A percentile compares a stretch with the other conserved stretches of the same genome.
Conservation (phyloP, 352 stramenopile species). For the Globisporangium barbulae region DNA sequence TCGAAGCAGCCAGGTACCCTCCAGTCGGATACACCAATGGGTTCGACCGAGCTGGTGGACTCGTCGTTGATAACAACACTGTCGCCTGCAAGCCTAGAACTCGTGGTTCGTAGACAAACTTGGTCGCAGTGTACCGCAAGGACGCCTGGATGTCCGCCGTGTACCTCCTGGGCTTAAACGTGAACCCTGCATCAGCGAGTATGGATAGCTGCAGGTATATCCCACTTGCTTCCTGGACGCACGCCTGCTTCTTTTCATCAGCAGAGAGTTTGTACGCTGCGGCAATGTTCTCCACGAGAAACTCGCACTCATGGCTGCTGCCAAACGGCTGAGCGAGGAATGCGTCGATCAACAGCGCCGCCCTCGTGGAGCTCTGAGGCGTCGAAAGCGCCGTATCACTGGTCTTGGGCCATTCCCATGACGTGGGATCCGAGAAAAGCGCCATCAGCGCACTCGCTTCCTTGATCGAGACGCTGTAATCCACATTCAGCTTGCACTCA, state of each 20-base stretch:
- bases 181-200: slow-evolving; percentile 25
- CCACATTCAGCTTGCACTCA: slow-evolving; percentile 20
- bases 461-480: slow-evolving; percentile 25
- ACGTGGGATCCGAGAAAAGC: slow-evolving; percentile 21
- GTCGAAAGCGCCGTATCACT: slow-evolving; percentile 10
- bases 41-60: not conserved
- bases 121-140: slow-evolving; percentile 46
- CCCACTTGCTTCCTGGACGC: slow-evolving; percentile 6
- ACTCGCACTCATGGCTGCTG: slow-evolving; percentile 23
- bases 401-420: slow-evolving; percentile 24
- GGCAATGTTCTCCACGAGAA: slow-evolving; percentile 23
- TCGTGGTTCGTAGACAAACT: slow-evolving; percentile 47
- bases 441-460: slow-evolving; percentile 21
- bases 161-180: slow-evolving; percentile 21
- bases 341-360: slow-evolving; percentile 40
- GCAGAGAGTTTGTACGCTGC: slow-evolving; percentile 21
- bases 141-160: slow-evolving; percentile 47
- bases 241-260: slow-evolving; percentile 22
- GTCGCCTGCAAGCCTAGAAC: slow-evolving; percentile 21
- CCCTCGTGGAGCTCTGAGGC: slow-evolving; percentile 21
- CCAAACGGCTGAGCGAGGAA: slow-evolving; percentile 51
- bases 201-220: slow-evolving; percentile 39
- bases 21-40: slow-evolving; percentile 20
- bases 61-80: not conserved
- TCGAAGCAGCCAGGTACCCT: slow-evolving; percentile 20